Percentiles rank a stretch among this genome's conserved stretches.
Conservation (phyloP, 306 rosid species). For the Vigna unguiculata region DNA sequence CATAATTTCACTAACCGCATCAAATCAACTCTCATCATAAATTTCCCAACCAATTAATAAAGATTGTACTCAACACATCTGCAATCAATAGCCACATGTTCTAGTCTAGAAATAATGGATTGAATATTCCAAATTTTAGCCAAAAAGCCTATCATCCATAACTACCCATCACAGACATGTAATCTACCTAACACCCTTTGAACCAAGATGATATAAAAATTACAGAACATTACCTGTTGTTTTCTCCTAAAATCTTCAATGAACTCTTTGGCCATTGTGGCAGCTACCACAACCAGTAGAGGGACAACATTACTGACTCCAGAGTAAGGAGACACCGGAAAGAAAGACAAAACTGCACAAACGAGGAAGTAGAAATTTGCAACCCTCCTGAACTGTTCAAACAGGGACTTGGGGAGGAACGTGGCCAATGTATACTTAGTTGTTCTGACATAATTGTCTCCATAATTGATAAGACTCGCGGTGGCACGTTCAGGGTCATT, state of each 20-base stretch:
- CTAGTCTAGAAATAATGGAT: conserved; percentile 21
- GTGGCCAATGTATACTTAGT: conserved; percentile 86
- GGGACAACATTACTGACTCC: conserved; percentile 84
- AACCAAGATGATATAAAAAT: not conserved
- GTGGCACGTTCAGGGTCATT: conserved; percentile 71
- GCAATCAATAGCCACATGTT: conserved; percentile 10
- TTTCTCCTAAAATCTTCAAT: conserved; percentile 87
- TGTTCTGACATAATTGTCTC: conserved; percentile 81
- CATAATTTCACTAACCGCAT: not conserved
- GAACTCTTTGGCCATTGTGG: conserved; percentile 89
- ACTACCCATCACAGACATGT: not conserved
- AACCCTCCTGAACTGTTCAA: conserved; percentile 93
- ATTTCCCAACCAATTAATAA: conserved; percentile 10
- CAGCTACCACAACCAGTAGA: conserved; percentile 79
- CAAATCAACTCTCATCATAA: conserved; percentile 19
- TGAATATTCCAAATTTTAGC: not conserved
- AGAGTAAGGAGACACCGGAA: conserved; percentile 85
- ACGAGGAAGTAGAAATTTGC: conserved; percentile 87
- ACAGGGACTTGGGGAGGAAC: conserved; percentile 84
- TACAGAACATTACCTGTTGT: conserved; percentile 69
- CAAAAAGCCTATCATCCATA: not conserved
- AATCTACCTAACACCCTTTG: not conserved
- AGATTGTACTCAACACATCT: not conserved
- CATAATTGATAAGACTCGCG: conserved; percentile 56
- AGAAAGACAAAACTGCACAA: conserved; percentile 77